phyloP scores from a whole-genome alignment of 192 early-diverging fungal genomes.

The Backusella sp. region DNA sequence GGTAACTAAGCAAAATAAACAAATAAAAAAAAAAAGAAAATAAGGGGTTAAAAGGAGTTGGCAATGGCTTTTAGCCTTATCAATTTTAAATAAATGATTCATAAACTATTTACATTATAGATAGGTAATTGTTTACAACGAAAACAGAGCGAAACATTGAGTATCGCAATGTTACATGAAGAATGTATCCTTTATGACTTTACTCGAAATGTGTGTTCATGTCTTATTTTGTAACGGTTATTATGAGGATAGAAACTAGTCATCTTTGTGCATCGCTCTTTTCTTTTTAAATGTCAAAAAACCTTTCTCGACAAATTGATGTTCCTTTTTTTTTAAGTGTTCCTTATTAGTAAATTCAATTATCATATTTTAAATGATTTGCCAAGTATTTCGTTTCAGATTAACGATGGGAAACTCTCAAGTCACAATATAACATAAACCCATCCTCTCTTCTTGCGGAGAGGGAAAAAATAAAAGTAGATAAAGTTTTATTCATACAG shows the following conservation, averaged over 20 bases:
- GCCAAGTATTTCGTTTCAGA: not conserved
- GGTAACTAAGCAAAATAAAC: not conserved
- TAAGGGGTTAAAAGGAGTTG: not conserved
- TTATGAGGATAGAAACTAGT: not conserved
- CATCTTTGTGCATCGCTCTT: not conserved
- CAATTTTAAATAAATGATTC: not conserved
- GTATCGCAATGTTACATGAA: not conserved
- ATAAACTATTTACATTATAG: not conserved
- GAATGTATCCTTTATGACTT: not conserved
- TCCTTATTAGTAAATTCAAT: not conserved
- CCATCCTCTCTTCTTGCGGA: too few relatives aligned
- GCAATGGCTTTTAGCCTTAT: not conserved
- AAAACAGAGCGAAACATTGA: not conserved
- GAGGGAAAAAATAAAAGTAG: too few relatives aligned
- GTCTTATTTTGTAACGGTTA: not conserved
- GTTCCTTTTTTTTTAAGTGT: not conserved
- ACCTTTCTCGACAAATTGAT: not conserved
- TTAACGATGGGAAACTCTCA: too few relatives aligned
- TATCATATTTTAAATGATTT: not conserved
- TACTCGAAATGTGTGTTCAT: not conserved
- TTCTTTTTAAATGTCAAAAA: not conserved
- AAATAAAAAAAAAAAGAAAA: not conserved
- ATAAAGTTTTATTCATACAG: too few relatives aligned
- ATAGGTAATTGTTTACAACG: not conserved
- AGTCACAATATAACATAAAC: too few relatives aligned